A percentile compares a stretch with the other conserved stretches of the same genome.
phyloP scores from a whole-genome alignment of 148 eudicot genomes.

The Camellia granthamiana region DNA sequence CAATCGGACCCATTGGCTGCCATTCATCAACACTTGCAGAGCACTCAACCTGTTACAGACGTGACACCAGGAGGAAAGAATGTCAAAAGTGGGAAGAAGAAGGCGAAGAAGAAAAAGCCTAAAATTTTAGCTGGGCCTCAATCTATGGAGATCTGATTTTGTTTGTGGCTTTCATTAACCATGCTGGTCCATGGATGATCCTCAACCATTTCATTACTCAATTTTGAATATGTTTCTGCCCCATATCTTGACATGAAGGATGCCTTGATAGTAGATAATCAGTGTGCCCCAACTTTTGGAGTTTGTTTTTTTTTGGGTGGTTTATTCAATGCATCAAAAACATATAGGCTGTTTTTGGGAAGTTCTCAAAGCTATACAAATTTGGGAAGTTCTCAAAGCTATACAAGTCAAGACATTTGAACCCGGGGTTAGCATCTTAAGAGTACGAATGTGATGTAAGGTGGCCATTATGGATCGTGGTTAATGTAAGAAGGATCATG shows the following conservation, averaged over 20 bases:
- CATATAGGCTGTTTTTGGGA: no score
- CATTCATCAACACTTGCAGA: slow-evolving; percentile 71
- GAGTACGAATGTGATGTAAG: no score
- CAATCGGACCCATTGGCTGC: slow-evolving; percentile 77
- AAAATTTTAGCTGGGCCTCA: slow-evolving; percentile 41
- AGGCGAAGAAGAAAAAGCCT: slow-evolving; percentile 53
- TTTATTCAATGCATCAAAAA: no score
- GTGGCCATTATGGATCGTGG: no score
- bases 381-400: no score
- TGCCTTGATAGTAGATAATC: not conserved
- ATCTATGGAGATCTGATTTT: slow-evolving; percentile 63
- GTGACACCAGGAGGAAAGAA: slow-evolving; percentile 45
- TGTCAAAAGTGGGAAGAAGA: slow-evolving; percentile 38
- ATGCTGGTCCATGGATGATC: not conserved
- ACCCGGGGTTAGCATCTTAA: no score
- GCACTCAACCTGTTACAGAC: slow-evolving; percentile 64
- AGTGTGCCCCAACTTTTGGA: no score
- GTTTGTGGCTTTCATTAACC: slow-evolving; percentile 1
- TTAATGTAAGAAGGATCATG: no score
- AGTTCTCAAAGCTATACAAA: no score
- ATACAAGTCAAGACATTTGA: no score
- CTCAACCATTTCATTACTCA: not conserved
- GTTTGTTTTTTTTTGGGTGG: no score
- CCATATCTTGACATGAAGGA: not conserved
- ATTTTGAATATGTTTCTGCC: not conserved